These are phyloP conservation scores for Aspergillus sclerotialis DNA, from an alignment of 2,329 filamentous ascomycete genomes.

Conservation along the genomic window DNA sequence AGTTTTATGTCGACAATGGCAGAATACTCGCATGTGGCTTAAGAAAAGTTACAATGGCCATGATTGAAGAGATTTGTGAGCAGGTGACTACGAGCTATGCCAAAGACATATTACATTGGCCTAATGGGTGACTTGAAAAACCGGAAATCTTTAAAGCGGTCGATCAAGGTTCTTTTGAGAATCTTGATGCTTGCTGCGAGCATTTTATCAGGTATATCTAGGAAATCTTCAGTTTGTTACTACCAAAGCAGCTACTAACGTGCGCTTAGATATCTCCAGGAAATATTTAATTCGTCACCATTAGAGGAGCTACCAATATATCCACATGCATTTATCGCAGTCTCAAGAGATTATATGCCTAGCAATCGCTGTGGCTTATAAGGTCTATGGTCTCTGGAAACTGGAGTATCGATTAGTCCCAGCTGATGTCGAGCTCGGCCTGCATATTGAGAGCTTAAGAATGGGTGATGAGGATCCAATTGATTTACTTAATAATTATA, in stretches of 20 bases:
- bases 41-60: neutral
- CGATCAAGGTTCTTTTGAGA: neutral
- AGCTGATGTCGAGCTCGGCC: neutral
- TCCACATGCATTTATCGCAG: neutral
- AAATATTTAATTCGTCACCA: neutral
- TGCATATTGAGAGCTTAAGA: neutral
- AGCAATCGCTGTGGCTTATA: neutral
- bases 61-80: neutral
- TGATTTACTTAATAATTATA: neutral
- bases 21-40: neutral
- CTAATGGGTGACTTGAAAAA: neutral
- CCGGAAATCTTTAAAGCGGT: neutral
- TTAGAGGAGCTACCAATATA: neutral
- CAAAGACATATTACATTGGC: conserved; percentile 1
- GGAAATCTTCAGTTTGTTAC: too few relatives aligned
- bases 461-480: neutral
- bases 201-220: neutral
- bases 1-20: neutral
- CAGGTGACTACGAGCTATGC: neutral
- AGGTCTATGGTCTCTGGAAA: neutral
- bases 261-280: neutral
- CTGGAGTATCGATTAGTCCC: neutral
- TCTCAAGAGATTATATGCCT: neutral
- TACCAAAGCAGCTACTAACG: too few relatives aligned
- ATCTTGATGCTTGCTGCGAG: neutral